A percentile compares a stretch with the other conserved stretches of the same genome.
phyloP scores from a whole-genome alignment of 805 yeast genomes.

The Diddensiella caesifluorescens region DNA sequence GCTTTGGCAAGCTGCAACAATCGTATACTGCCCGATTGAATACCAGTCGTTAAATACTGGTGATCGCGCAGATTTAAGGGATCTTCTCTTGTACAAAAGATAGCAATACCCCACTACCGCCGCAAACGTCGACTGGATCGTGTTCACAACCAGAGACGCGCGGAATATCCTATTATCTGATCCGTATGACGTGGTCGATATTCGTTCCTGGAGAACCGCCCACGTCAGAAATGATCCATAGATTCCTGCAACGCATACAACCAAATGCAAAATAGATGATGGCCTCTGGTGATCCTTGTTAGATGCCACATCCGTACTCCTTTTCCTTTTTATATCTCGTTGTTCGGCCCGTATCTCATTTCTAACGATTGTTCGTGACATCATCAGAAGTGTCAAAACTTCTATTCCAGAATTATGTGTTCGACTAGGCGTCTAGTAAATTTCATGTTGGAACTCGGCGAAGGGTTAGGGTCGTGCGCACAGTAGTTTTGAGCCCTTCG shows the following conservation, averaged over 20 bases:
- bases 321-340: too few relatives aligned
- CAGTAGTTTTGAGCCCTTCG: too few relatives aligned
- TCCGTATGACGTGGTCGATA: constrained; percentile 72
- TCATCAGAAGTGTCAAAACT: too few relatives aligned
- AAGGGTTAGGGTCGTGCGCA: too few relatives aligned
- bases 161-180: constrained; percentile 50
- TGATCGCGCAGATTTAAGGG: constrained; percentile 1
- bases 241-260: constrained; percentile 53
- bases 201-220: constrained; percentile 88
- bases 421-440: too few relatives aligned
- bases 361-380: too few relatives aligned
- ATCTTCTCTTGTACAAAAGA: constrained; percentile 33
- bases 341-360: too few relatives aligned
- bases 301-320: too few relatives aligned
- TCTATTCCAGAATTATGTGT: too few relatives aligned
- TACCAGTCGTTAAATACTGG: constrained; percentile 28
- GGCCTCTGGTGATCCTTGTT: too few relatives aligned
- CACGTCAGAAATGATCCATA: constrained; percentile 84
- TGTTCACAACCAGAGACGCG: constrained; percentile 73
- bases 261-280: constrained; percentile 10
- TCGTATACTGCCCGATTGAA: constrained; percentile 36
- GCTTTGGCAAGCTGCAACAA: constrained; percentile 70
- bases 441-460: too few relatives aligned
- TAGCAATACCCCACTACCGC: constrained; percentile 61
- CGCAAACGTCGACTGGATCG: constrained; percentile 71